phyloP scores from a whole-genome alignment of 2,329 filamentous ascomycete genomes.

The Aspergillus caelatus region DNA sequence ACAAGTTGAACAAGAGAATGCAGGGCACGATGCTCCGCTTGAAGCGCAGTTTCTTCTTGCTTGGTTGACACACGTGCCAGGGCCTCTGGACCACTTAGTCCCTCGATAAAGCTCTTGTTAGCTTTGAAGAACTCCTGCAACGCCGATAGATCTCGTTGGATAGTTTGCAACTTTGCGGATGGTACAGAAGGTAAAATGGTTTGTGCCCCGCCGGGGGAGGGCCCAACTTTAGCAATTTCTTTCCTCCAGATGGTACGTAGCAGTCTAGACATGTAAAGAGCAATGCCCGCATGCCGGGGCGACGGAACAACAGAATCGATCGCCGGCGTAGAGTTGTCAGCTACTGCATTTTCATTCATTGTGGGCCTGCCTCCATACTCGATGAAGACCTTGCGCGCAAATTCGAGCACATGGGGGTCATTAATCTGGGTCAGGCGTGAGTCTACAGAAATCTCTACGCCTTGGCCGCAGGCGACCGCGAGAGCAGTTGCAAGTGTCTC shows the following conservation, averaged over 20 bases:
- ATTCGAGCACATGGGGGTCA: conserved; percentile 83
- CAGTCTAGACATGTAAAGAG: conserved; percentile 84
- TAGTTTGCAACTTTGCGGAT: conserved; percentile 68
- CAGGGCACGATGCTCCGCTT: conserved; percentile 91
- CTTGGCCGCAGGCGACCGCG: conserved; percentile 93
- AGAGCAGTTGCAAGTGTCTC: conserved; percentile 90
- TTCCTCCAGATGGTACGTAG: conserved; percentile 86
- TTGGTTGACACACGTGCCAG: conserved; percentile 76
- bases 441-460: conserved; percentile 74
- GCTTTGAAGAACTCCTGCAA: conserved; percentile 79
- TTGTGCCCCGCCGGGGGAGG: conserved; percentile 61
- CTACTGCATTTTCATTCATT: conserved; percentile 73
- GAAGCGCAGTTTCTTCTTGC: conserved; percentile 87
- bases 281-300: conserved; percentile 83
- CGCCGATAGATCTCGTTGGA: conserved; percentile 79
- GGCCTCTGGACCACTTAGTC: conserved; percentile 86
- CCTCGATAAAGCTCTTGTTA: conserved; percentile 93
- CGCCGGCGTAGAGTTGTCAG: conserved; percentile 63
- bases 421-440: conserved; percentile 70
- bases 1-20: conserved; percentile 84
- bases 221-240: conserved; percentile 65
- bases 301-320: conserved; percentile 86
- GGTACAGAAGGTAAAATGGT: conserved; percentile 69
- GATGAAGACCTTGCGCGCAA: conserved; percentile 84
- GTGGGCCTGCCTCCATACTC: conserved; percentile 88